These are phyloP conservation scores for Trypanosoma vivax DNA, from an alignment of 208 protist species.

Conservation along the genomic window DNA sequence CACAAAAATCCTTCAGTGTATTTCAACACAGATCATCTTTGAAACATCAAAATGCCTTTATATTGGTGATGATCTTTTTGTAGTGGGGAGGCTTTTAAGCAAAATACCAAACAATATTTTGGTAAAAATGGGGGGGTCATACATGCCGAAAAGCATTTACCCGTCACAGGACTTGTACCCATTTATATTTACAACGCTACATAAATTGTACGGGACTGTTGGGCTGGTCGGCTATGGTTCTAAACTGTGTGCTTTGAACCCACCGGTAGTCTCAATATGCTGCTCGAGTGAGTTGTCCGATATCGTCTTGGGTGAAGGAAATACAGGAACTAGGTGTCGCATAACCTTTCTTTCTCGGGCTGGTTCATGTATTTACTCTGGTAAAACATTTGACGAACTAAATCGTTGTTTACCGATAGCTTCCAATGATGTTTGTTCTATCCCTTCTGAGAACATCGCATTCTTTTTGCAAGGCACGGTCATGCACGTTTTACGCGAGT, in stretches of 20 bases:
- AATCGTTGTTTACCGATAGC: slow-evolving; percentile 15
- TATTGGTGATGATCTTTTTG: slow-evolving; percentile 26
- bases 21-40: slow-evolving; percentile 9
- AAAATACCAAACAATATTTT: not conserved
- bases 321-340: slow-evolving; percentile 14
- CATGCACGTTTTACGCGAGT: not conserved
- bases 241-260: slow-evolving; percentile 20
- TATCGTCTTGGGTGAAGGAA: slow-evolving; percentile 21
- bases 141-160: not conserved
- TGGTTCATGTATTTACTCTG: slow-evolving; percentile 12
- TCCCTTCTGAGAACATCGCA: not conserved
- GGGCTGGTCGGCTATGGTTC: slow-evolving; percentile 23
- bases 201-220: slow-evolving; percentile 23
- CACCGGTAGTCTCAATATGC: slow-evolving; percentile 17
- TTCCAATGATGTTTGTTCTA: slow-evolving; percentile 1
- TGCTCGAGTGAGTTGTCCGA: slow-evolving; percentile 5
- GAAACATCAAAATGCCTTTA: slow-evolving; percentile 14
- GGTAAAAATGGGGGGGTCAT: not conserved
- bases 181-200: slow-evolving; percentile 26
- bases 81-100: slow-evolving; percentile 14
- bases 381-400: slow-evolving; percentile 15
- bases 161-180: slow-evolving; percentile 13
- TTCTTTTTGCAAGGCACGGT: slow-evolving; percentile 15
- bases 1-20: slow-evolving; percentile 1
- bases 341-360: slow-evolving; percentile 18